These are phyloP conservation scores for Exophiala alcalophila DNA, from an alignment of 2,329 filamentous ascomycete genomes.

Conservation along the genomic window DNA sequence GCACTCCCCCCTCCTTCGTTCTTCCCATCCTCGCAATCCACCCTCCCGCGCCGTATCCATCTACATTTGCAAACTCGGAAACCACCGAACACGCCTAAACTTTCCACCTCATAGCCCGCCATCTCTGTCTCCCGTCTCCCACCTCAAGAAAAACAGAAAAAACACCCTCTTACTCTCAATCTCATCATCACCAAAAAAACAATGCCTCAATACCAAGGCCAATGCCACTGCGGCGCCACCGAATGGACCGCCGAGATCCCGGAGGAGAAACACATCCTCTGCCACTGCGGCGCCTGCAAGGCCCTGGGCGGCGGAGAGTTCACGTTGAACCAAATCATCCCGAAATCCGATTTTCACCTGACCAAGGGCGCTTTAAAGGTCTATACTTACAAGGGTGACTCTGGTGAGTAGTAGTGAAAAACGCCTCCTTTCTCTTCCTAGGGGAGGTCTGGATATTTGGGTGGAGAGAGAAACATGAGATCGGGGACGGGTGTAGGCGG, in stretches of 20 bases:
- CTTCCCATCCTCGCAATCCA: too few relatives aligned
- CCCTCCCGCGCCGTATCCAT: too few relatives aligned
- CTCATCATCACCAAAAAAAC: constrained; percentile 1
- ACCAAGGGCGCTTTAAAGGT: constrained; percentile 51
- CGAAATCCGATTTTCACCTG: constrained; percentile 49
- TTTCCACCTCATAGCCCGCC: neutral
- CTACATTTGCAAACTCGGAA: too few relatives aligned
- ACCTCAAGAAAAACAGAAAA: too few relatives aligned
- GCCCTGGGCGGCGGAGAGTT: constrained; percentile 49
- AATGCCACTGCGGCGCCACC: constrained; percentile 56
- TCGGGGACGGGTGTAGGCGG: too few relatives aligned
- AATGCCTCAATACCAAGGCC: constrained; percentile 42
- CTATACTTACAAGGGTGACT: constrained; percentile 58
- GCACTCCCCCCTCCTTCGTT: too few relatives aligned
- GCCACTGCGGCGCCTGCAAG: constrained; percentile 60
- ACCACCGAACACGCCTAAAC: too few relatives aligned
- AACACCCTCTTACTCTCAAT: too few relatives aligned
- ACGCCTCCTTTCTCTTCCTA: neutral
- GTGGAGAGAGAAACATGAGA: neutral
- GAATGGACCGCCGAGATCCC: constrained; percentile 53
- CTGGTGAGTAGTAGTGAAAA: constrained; percentile 46
- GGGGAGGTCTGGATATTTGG: neutral
- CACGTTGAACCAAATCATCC: constrained; percentile 56
- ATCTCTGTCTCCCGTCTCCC: neutral
- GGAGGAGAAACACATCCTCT: constrained; percentile 43